phyloP scores from a whole-genome alignment of 768 basidiomycete species.

The Gymnopilus junonius region DNA sequence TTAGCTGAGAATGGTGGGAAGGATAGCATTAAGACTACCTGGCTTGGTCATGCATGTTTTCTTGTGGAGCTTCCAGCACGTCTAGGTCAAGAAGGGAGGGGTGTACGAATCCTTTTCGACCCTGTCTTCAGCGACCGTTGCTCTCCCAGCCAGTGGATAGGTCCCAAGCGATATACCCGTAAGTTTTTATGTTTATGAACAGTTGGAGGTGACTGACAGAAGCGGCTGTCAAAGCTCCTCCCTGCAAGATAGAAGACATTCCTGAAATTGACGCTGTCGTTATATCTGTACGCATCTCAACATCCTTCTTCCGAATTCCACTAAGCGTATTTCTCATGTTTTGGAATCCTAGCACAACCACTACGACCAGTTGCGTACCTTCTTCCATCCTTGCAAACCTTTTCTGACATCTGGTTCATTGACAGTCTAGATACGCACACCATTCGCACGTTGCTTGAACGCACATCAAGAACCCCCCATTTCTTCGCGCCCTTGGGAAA shows the following conservation, averaged over 20 bases:
- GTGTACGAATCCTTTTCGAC: constrained; percentile 55
- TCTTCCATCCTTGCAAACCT: not conserved
- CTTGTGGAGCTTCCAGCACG: constrained; percentile 51
- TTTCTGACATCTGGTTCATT: not conserved
- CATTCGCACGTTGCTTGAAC: constrained; percentile 39
- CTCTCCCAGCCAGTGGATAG: constrained; percentile 47
- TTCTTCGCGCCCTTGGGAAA: constrained; percentile 67
- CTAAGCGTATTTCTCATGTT: not conserved
- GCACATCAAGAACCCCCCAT: constrained; percentile 40
- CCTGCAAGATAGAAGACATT: constrained; percentile 56
- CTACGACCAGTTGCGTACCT: constrained; percentile 49
- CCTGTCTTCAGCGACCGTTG: constrained; percentile 58
- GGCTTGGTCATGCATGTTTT: constrained; percentile 62
- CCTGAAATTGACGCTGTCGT: constrained; percentile 67
- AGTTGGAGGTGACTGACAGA: not conserved
- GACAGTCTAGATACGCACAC: constrained; percentile 51
- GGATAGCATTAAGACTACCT: constrained; percentile 52
- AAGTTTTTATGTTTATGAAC: constrained; percentile 18
- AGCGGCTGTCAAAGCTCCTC: constrained; percentile 37
- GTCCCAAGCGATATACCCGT: constrained; percentile 55
- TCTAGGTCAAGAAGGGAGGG: constrained; percentile 29
- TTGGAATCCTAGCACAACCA: constrained; percentile 48
- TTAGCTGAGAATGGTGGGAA: constrained; percentile 20
- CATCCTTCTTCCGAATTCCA: not conserved
- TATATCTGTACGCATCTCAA: constrained; percentile 50